Evolutionary conservation across 176 grass and related monocot species (phyloP), one percentile per base, ranked within the genome.

Genomic region (Guadua angustifolia): DNA sequence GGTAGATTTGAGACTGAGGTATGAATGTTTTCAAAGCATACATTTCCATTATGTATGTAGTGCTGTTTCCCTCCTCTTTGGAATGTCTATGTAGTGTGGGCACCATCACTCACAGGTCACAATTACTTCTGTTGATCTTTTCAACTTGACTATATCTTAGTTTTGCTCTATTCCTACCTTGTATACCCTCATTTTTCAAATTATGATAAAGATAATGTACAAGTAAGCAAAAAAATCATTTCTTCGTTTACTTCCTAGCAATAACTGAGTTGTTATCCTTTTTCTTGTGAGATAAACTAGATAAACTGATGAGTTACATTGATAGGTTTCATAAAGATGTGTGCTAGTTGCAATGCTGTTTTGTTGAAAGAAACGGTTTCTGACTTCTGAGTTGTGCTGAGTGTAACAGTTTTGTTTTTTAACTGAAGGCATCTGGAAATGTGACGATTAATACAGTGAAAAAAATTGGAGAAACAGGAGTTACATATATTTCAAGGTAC

Each of bases 391-490:
- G 44, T 19, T 59, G 21, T 18, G 42, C 52, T 56, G 19, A 76
- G 72, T 14, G 6, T n/a, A 38, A 7, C 44, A 59, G 5, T 53
- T 57, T 25, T 74, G 1, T 84, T 22, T 85, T 59, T 82, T 6
- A 47, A 66, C 6, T 73, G n/a, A 82, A 98, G 95, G 93, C 95
- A 74, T 98, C 95, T 83, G 95, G 95, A 90, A 98, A 98, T 81
- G 91, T 95, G 74, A 98, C 89, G 19, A 73, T 99, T 4, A 91
- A 95, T 9, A 94, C 91, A 13, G 93, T 99, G 18, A 94, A 94
- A 99, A 92, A 92, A 95, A 99, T 99, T 12, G 91, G 96, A 73
- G 85, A 90, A 89, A 95, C 91, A 18, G 93, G 96, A 73, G 96
- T 99, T 59, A 90, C 93, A 10, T 99, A 90, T 40, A 95, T 99